Evolutionary conservation across 352 stramenopile genomes (phyloP), one percentile per base, ranked within the genome.

Genomic region (Pythium catenulatum): DNA sequence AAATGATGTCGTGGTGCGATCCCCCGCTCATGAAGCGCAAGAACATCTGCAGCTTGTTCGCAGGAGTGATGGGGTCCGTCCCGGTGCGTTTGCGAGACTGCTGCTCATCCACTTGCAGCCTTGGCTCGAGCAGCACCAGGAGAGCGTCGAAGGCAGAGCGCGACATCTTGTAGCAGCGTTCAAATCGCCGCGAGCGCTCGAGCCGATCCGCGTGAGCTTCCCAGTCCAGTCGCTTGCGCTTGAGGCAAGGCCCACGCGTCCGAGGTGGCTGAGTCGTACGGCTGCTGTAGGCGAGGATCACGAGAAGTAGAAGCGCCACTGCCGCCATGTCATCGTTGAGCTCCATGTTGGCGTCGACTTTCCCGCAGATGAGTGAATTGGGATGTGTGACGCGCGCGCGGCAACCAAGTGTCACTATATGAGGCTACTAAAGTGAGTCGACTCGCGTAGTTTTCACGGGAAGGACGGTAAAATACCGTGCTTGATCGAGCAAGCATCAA

Each of bases 31-130:
- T 56, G 41, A 23, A 76, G 6, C 66, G 41, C 39, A 76, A 27
- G 27, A 56, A 76, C 66, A 76, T 76, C 43, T 76, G 66, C n/a
- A 76, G 13, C 66, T 76, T 59, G 39, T 76, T 76, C 17, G 41
- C 63, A 13, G 63, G 63, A 17, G 63, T 48, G 25, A 66, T 39
- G 6, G 17, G 25, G 6, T 66, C 56, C 7, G 39, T 66, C 4
- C 56, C 30, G 25, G 56, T 66, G 19, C 56, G 25, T 9, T 21
- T 66, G 25, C 17, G 5, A 39, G 56, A 66, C 21, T 66, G 56
- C 56, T 39, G 17, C 17, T 36, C 56, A 39, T 66, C 56, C 56
- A 66, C 56, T 6, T 7, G 21, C 5, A 66, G 56, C 13, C 25
- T 6, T 39, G 56, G 56, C 17, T 13, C 56, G 17, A 66, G 27